These are phyloP conservation scores for Hanseniaspora thailandica DNA, from an alignment of 805 yeast genomes.

Conservation along the genomic window DNA sequence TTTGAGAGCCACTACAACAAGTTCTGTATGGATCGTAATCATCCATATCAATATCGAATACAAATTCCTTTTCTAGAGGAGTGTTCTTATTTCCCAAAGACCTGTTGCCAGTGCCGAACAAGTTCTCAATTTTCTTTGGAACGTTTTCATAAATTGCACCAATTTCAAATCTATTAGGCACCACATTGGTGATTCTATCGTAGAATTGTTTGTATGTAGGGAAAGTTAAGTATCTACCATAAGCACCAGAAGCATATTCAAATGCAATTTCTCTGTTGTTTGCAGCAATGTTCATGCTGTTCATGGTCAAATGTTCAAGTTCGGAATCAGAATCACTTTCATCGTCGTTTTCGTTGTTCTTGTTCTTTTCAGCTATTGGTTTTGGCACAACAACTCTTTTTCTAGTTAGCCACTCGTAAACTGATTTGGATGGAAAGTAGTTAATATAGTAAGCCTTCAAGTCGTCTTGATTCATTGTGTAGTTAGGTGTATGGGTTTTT, in stretches of 20 bases:
- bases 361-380: not conserved
- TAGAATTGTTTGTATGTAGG: conserved; percentile 59
- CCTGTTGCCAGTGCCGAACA: conserved; percentile 58
- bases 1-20: conserved; percentile 75
- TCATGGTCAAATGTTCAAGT: conserved; percentile 7
- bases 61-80: conserved; percentile 76
- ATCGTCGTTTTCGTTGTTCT: not conserved
- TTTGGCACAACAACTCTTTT: conserved; percentile 4
- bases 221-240: conserved; percentile 79
- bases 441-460: conserved; percentile 10
- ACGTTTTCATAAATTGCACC: conserved; percentile 85
- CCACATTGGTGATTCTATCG: conserved; percentile 55
- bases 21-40: conserved; percentile 92
- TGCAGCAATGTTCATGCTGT: conserved; percentile 9
- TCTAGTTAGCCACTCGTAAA: conserved; percentile 14
- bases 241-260: conserved; percentile 77
- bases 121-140: conserved; percentile 72
- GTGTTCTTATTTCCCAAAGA: conserved; percentile 24
- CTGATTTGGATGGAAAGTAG: conserved; percentile 11
- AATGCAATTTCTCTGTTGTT: conserved; percentile 81
- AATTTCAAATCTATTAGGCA: conserved; percentile 85
- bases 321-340: conserved; percentile 13
- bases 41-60: conserved; percentile 93
- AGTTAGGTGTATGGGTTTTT: not conserved
- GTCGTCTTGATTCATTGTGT: conserved; percentile 1